Percentiles rank a stretch among this genome's conserved stretches.
phyloP scores from a whole-genome alignment of 768 basidiomycete species.

The Psilocybe sp. region DNA sequence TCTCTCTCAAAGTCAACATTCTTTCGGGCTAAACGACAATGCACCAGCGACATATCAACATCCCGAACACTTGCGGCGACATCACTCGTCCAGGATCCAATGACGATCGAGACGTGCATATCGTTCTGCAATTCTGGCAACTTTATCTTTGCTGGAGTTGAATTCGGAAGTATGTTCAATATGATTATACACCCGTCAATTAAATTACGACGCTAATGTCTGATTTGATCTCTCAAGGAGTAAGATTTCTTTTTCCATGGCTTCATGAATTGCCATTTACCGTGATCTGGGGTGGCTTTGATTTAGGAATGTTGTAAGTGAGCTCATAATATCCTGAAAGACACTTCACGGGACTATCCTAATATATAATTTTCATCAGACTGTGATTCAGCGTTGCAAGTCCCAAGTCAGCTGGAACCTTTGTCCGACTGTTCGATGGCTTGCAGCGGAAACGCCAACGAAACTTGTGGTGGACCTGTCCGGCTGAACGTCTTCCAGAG shows the following conservation, averaged over 20 bases:
- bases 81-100: slow-evolving; percentile 38
- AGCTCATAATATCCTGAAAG: not conserved
- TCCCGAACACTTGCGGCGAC: slow-evolving; percentile 52
- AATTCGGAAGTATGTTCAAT: slow-evolving; percentile 48
- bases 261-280: not conserved
- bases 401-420: slow-evolving; percentile 42
- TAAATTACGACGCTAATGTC: not conserved
- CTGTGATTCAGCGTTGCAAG: slow-evolving; percentile 55
- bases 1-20: not conserved
- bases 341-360: not conserved
- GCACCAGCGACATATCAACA: slow-evolving; percentile 31
- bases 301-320: slow-evolving; percentile 40
- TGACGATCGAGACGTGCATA: slow-evolving; percentile 51
- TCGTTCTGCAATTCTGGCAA: slow-evolving; percentile 29
- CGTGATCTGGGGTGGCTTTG: not conserved
- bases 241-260: not conserved
- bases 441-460: slow-evolving; percentile 52
- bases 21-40: not conserved
- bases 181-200: not conserved
- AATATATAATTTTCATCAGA: slow-evolving; percentile 32
- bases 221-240: slow-evolving; percentile 1
- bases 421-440: slow-evolving; percentile 47
- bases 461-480: slow-evolving; percentile 53
- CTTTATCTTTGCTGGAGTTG: slow-evolving; percentile 61
- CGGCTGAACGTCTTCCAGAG: slow-evolving; percentile 55